Base-by-base conservation (phyloP, 805 yeast species). In the Hanseniaspora nectarophila region DNA sequence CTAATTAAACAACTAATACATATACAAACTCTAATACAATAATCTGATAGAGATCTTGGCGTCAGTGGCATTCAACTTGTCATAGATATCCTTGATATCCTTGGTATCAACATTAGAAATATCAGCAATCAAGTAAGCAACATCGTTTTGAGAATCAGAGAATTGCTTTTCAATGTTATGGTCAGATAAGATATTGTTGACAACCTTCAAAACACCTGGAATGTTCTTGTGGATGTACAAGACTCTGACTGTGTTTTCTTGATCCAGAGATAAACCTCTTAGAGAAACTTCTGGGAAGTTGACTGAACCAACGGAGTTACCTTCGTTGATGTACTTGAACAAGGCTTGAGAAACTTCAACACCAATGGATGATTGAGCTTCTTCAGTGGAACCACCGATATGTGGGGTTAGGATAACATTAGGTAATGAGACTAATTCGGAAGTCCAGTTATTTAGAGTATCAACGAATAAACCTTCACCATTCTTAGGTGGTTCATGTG, bases 371-470 rank as follows among this genome's bases (percentile, higher is more conserved):
- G 85, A 77, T 76, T 92, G 98, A 35, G 98, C 98, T 74, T 92
- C 98, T 70, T 90, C 97, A 45, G 98, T 92, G 48, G 97, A 88
- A 59, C 98, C 98, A 71, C 98, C 98, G 61, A 92, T 92, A 67
- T 92, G 98, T 32, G 98, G 98, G 52, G 97, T 82, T 63, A 92
- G 76, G 58, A 92, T 88, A 56, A 90, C 80, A 70, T 92, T 92
- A 71, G 89, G 80, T 66, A 88, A 76, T 10, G 84, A 72, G 60
- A 80, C 76, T 61, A 92, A 76, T 66, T 89, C 96, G 32, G 85
- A 73, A 56, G 85, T 77, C 89, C 95, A 92, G 39, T 72, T 60
- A 71, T 90, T 90, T 65, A 92, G 75, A 39, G 76, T 75, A 66
- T 83, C 75, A 61, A 65, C 72, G 73, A 89, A 92, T 60, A 78